phyloP scores from a whole-genome alignment of 345 rosid species.

The Populus davidiana region DNA sequence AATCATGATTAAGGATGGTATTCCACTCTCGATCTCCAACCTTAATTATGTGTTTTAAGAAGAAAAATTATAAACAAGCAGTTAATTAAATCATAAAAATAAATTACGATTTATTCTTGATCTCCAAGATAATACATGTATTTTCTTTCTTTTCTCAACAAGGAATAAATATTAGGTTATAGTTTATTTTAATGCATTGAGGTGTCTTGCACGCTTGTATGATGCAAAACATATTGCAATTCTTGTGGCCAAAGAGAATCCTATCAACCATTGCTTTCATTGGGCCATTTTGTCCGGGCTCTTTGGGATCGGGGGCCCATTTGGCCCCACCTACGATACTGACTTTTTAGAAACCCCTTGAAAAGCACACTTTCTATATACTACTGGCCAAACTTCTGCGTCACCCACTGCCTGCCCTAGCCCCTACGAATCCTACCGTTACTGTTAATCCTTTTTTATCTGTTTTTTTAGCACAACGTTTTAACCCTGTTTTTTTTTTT shows the following conservation, averaged over 20 bases:
- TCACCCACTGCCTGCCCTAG: neutral
- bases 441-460: too few relatives aligned
- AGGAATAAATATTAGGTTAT: too few relatives aligned
- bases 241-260: neutral
- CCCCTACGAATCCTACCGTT: neutral
- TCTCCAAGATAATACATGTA: too few relatives aligned
- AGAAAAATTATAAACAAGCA: too few relatives aligned
- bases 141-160: too few relatives aligned
- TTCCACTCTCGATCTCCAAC: too few relatives aligned
- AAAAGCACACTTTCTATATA: neutral
- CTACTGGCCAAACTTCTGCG: neutral
- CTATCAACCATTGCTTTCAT: neutral
- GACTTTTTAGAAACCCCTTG: neutral
- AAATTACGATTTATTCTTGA: too few relatives aligned
- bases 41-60: too few relatives aligned
- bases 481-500: too few relatives aligned
- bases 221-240: neutral
- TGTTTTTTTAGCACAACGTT: too few relatives aligned
- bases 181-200: neutral
- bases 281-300: neutral
- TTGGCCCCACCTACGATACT: neutral
- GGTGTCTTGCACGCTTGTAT: neutral
- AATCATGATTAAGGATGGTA: too few relatives aligned
- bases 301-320: neutral
- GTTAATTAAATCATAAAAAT: too few relatives aligned